Base-by-base conservation (phyloP, 176 grass and related monocot genomes). In the Melocanna baccifera region DNA sequence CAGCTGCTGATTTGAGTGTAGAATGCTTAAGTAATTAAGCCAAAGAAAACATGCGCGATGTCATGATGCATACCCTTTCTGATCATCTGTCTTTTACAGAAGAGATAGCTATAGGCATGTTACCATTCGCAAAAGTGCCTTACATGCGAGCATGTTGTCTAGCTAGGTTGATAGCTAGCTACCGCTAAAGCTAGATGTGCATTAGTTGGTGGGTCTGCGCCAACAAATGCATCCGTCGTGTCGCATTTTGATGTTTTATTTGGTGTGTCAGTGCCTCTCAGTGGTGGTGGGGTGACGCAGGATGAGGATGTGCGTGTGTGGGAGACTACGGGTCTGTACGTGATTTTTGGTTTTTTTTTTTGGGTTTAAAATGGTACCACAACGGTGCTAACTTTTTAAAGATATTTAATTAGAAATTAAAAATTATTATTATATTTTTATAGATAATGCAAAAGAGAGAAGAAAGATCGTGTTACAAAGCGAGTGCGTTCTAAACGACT, bases 191-290 rank as follows among this genome's bases (percentile, higher is more conserved):
- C 64, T 81, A 75, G 71, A 26, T 30, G 78, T 87, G 78, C 85
- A 57, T 81, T 76, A 69, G 79, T 67, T 83, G 79, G 61, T 79
- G 50, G 79, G 84, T 87, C 79, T 79, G 34, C 67, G 18, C 74
- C 79, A 59, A 45, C 79, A 62, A 82, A 74, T 86, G 66, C 42
- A 58, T 68, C 20, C 67, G 77, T 78, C 59, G 70, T 79, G 80
- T 79, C 88, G 11, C 5, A 41, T 70, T 86, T 86, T 36, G 40
- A 87, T 87, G 88, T 90, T 90, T 87, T 79, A 83, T 78, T 61
- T 79, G 57, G 16, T 13, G 56, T 63, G 72, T 58, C 37, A 66
- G 81, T 78, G 84, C 72, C 46, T 11, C 16, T 11, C 16, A n/a
- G 46, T 70, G 9, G 34, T 83, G 58, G 56, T 55, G 34, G 88